These are phyloP conservation scores for Pontederia crassipes DNA, from an alignment of 176 grass and related monocot genomes.

Conservation along the genomic window DNA sequence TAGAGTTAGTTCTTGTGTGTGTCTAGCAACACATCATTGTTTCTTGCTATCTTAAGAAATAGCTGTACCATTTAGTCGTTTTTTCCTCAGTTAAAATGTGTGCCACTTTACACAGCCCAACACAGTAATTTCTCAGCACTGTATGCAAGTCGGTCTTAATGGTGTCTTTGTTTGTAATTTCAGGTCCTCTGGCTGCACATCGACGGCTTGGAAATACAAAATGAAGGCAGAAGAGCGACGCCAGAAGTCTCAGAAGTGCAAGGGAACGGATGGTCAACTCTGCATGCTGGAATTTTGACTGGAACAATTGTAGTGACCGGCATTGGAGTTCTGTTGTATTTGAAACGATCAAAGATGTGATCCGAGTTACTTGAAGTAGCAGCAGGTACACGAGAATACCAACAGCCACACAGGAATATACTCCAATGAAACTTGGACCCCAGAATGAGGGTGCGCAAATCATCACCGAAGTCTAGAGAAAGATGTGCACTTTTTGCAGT, in stretches of 20 bases:
- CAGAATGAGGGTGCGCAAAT: too few relatives aligned
- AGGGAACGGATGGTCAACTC: conserved; percentile 14
- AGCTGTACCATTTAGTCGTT: too few relatives aligned
- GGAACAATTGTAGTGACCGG: conserved; percentile 43
- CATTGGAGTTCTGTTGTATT: conserved; percentile 56
- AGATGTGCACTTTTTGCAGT: too few relatives aligned
- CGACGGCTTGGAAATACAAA: conserved; percentile 24
- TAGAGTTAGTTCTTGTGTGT: too few relatives aligned
- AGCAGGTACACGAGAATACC: too few relatives aligned
- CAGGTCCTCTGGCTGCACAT: conserved; percentile 85
- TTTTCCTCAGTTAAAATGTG: background rate
- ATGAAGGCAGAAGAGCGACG: conserved; percentile 23
- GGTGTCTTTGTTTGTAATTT: conserved; percentile 17
- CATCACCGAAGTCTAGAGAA: too few relatives aligned
- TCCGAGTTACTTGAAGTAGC: background rate
- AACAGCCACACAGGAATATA: too few relatives aligned
- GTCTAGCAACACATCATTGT: too few relatives aligned
- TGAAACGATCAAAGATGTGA: conserved; percentile 77
- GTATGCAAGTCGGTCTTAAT: background rate
- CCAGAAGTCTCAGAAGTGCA: conserved; percentile 26
- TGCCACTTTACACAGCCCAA: background rate
- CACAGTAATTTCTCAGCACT: too few relatives aligned
- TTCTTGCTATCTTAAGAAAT: too few relatives aligned
- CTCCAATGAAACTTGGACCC: too few relatives aligned
- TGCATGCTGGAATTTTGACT: conserved; percentile 44